A percentile compares a stretch with the other conserved stretches of the same genome.
Conservation (phyloP, 129 eudicot species). For the Oenanthe sinensis region DNA sequence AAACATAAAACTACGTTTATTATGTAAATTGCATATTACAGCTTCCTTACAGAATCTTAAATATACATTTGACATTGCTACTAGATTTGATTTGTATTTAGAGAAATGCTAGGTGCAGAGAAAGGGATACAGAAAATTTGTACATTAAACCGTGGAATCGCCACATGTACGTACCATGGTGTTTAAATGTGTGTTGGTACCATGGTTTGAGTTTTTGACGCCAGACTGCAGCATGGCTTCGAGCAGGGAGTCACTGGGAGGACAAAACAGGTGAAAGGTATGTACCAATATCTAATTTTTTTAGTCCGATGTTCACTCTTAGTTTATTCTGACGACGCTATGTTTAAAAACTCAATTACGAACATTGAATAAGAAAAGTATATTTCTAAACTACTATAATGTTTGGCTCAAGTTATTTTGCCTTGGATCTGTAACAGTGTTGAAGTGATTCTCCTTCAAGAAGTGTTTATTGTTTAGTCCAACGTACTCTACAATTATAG, state of each 20-base stretch:
- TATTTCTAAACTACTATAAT: slow-evolving; percentile 33
- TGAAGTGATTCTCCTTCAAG: not conserved
- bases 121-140: no score
- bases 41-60: no score
- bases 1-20: not conserved
- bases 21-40: not conserved
- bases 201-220: slow-evolving; percentile 19
- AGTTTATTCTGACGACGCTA: not conserved
- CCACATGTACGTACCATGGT: no score
- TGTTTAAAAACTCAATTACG: not conserved
- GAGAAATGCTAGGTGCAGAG: no score
- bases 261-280: slow-evolving; percentile 55
- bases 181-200: slow-evolving; percentile 11
- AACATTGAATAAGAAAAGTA: not conserved
- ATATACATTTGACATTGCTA: no score
- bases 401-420: not conserved
- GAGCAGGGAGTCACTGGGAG: slow-evolving; percentile 88
- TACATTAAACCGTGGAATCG: no score
- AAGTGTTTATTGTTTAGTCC: slow-evolving; percentile 2
- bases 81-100: no score
- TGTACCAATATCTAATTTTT: not conserved
- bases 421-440: not conserved
- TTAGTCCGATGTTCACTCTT: no score
- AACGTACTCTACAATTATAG: not conserved
- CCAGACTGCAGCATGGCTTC: slow-evolving; percentile 87